Evolutionary conservation across 257 asterid species (phyloP).

Genomic region (Leptodermis oblonga): DNA sequence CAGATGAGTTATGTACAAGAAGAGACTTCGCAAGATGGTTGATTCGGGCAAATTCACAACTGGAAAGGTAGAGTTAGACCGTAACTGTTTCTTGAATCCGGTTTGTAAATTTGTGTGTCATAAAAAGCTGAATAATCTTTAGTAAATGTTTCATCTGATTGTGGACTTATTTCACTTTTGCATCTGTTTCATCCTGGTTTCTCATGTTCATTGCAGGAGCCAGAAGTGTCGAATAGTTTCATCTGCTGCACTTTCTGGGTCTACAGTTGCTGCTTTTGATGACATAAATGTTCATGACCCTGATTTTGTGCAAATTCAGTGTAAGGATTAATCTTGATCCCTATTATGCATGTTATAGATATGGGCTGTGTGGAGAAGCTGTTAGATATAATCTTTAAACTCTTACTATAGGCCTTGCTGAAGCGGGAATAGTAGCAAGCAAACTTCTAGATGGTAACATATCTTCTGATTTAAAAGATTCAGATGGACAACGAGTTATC

Average conservation of each 20-base stretch:
- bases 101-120: background rate
- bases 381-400: slow-evolving; percentile 19
- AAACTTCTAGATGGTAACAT: slow-evolving; percentile 43
- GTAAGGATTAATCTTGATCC: slow-evolving; percentile 39
- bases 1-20: slow-evolving; percentile 79
- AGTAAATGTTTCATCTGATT: background rate
- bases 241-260: slow-evolving; percentile 69
- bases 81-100: background rate
- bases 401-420: slow-evolving; percentile 65
- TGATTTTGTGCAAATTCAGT: slow-evolving; percentile 73
- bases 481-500: slow-evolving; percentile 26
- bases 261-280: slow-evolving; percentile 61
- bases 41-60: slow-evolving; percentile 50
- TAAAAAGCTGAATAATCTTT: background rate
- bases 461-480: slow-evolving; percentile 20
- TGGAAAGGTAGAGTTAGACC: slow-evolving; percentile 72
- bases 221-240: slow-evolving; percentile 52
- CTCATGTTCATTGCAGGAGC: slow-evolving; percentile 43
- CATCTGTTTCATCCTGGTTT: slow-evolving; percentile 11
- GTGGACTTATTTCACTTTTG: background rate
- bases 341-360: slow-evolving; percentile 1
- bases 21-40: slow-evolving; percentile 94
- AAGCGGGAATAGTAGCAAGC: slow-evolving; percentile 83
- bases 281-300: slow-evolving; percentile 72
- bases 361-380: background rate